phyloP scores from a whole-genome alignment of 164 flowering plant genomes.

The Vitis cinerea region DNA sequence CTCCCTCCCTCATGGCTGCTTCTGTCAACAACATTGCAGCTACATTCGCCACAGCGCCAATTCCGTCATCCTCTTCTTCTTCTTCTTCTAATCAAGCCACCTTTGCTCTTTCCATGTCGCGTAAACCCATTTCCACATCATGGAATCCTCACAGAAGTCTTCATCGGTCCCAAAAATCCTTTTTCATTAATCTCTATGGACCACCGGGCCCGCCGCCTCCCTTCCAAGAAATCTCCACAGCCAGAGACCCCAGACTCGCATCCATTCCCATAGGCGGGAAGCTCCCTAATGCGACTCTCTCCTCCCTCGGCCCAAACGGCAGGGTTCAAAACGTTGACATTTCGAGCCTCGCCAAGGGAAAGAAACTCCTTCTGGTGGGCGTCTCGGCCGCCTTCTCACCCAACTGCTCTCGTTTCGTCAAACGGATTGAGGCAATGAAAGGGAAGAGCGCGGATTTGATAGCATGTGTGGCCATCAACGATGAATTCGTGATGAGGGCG shows the following conservation, averaged over 20 bases:
- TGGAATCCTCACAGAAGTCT: slow-evolving; percentile 27
- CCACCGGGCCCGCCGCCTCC: slow-evolving; percentile 19
- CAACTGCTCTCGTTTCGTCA: slow-evolving; percentile 7
- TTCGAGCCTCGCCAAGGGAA: slow-evolving; percentile 13
- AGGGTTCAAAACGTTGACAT: slow-evolving; percentile 8
- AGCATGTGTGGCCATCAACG: slow-evolving; percentile 28
- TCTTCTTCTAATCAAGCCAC: neutral
- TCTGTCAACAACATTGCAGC: slow-evolving; percentile 32
- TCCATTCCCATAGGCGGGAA: slow-evolving; percentile 8
- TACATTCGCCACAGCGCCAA: slow-evolving; percentile 16
- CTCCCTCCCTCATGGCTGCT: slow-evolving; percentile 15
- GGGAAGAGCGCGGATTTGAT: slow-evolving; percentile 17
- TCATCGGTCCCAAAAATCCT: slow-evolving; percentile 16
- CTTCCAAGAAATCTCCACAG: slow-evolving; percentile 3
- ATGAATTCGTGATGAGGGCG: slow-evolving; percentile 27
- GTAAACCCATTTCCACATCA: slow-evolving; percentile 15
- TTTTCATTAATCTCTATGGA: slow-evolving; percentile 21
- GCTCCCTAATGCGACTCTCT: slow-evolving; percentile 19
- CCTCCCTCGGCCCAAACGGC: slow-evolving; percentile 18
- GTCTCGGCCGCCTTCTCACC: slow-evolving; percentile 21
- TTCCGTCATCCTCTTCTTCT: neutral
- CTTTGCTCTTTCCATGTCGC: slow-evolving; percentile 2
- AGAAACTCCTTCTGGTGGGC: slow-evolving; percentile 20
- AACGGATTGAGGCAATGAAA: slow-evolving; percentile 6
- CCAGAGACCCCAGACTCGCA: neutral